A percentile compares a stretch with the other conserved stretches of the same genome.
These are phyloP conservation scores for Penicillium frequentans DNA, from an alignment of 2,329 filamentous ascomycete genomes.

Conservation along the genomic window DNA sequence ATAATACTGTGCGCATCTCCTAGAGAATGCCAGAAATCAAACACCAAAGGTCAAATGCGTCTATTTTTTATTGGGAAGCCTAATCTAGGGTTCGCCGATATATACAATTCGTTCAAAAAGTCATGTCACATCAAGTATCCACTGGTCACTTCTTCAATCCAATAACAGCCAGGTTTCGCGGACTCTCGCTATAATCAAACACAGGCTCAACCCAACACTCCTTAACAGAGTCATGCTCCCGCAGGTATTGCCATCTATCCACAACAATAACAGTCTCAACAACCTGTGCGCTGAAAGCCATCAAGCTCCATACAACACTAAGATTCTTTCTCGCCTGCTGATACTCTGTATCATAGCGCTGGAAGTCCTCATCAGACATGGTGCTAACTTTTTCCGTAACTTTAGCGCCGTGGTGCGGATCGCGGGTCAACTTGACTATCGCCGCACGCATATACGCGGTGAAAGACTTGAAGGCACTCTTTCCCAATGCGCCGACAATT, in stretches of 20 bases:
- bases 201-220: constrained; percentile 90
- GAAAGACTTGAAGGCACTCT: constrained; percentile 75
- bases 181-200: constrained; percentile 83
- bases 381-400: constrained; percentile 65
- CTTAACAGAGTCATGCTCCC: constrained; percentile 72
- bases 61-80: background rate
- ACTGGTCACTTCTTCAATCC: constrained; percentile 68
- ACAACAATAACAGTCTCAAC: constrained; percentile 87
- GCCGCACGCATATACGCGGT: constrained; percentile 77
- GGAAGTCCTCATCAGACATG: constrained; percentile 74
- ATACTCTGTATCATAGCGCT: constrained; percentile 67
- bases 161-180: constrained; percentile 88
- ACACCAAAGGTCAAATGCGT: background rate
- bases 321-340: constrained; percentile 72
- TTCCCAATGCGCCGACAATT: constrained; percentile 81
- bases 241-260: constrained; percentile 85
- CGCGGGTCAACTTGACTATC: constrained; percentile 68
- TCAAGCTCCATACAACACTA: constrained; percentile 85
- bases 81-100: background rate
- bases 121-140: background rate
- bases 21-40: no score
- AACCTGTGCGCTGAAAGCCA: constrained; percentile 90
- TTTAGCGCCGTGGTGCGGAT: constrained; percentile 59
- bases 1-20: no score
- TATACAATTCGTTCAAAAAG: background rate